Evolutionary conservation across 208 protist genomes (phyloP).

Genomic region (Cochliopodium minus): DNA sequence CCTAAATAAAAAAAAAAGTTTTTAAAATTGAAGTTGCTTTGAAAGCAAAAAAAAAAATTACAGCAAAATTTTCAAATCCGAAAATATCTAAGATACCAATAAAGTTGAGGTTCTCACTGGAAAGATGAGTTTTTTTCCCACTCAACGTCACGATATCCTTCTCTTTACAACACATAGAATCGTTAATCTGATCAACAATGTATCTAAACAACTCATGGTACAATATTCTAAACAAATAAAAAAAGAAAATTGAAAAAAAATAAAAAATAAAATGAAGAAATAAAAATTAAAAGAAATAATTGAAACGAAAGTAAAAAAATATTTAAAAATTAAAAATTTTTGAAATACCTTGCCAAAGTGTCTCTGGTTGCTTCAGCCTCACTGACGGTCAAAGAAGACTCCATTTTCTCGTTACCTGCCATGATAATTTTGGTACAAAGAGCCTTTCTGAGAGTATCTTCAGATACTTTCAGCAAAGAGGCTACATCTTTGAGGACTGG

Average conservation of each 20-base stretch:
- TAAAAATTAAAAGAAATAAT: too few relatives aligned
- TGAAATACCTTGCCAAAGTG: neutral
- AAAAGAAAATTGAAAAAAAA: too few relatives aligned
- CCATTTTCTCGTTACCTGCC: neutral
- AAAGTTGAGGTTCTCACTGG: neutral
- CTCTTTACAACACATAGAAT: slow-evolving; percentile 1
- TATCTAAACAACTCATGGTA: slow-evolving; percentile 30
- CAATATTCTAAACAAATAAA: slow-evolving; percentile 29
- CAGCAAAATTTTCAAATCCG: slow-evolving; percentile 34
- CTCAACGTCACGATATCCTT: too few relatives aligned
- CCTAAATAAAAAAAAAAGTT: too few relatives aligned
- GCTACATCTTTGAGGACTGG: too few relatives aligned
- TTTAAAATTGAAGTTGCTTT: too few relatives aligned
- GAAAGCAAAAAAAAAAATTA: slow-evolving; percentile 32
- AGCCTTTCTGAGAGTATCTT: neutral
- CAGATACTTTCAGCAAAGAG: neutral
- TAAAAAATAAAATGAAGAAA: too few relatives aligned
- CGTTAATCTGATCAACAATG: slow-evolving; percentile 24
- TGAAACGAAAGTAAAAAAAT: too few relatives aligned
- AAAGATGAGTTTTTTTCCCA: too few relatives aligned
- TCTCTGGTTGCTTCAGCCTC: neutral
- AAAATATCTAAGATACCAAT: slow-evolving; percentile 34
- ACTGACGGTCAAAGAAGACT: neutral
- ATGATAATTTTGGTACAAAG: neutral
- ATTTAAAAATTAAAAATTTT: too few relatives aligned